Base-by-base conservation (phyloP, 2,329 filamentous ascomycete genomes). In the Juglanconis juglandina region DNA sequence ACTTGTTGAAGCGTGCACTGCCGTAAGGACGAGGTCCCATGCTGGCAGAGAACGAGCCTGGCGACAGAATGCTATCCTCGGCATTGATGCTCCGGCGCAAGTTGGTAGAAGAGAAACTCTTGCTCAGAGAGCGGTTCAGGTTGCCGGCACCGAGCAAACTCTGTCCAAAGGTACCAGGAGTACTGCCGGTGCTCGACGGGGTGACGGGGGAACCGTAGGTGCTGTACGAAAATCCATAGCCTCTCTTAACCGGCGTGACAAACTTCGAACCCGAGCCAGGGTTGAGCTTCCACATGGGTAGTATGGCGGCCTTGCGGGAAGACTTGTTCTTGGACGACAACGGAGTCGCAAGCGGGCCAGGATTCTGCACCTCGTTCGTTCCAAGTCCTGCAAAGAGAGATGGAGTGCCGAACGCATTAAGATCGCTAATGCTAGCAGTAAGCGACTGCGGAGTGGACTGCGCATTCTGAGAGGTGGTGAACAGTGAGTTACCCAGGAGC, bases 191-290 rank as follows among this genome's bases (percentile, higher is more conserved):
- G 70, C 88, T 87, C 4, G 89, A 84, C 30, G 84, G 84, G 66
- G 86, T 91, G 60, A 81, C 86, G 5, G 94, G 92, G 1, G 90
- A 93, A 49, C 91, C 92, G 68, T 96, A 96, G 2, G 88, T 92
- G 65, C 92, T 96, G 75, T 97, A 97, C 2, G 90, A 92, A 72
- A 97, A 96, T 3, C 94, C 94, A 70, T 91, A 97, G 5, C 91
- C 92, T 59, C 89, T 85, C 76, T 92, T 94, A 67, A 92, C 90
- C 0, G 93, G 92, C 0, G 92, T 96, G 35, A 87, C 84, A 59
- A 93, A 87, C 52, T 92, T 89, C 30, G 89, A 89, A 8, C 90
- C 87, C 39, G 91, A 91, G 51, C 86, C 85, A 0, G 92, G 91
- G 51, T 92, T 94, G 66, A 96, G 83, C 76, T 93, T 95, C 78